Conservation (phyloP, 257 asterid genomes). For the Penstemon eatonii region DNA sequence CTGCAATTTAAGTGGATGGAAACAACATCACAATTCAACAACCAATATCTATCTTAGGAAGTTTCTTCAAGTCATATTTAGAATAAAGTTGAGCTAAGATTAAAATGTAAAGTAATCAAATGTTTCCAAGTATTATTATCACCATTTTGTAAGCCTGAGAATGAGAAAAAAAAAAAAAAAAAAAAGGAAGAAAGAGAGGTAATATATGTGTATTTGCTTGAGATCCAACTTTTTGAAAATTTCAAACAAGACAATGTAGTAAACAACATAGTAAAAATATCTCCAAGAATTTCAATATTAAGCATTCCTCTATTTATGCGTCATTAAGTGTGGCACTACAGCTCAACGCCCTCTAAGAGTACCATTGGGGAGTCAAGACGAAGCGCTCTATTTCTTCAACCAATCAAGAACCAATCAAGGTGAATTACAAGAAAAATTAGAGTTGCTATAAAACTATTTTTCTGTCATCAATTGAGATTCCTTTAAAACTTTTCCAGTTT, state of each 20-base stretch:
- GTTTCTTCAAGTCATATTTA: background rate
- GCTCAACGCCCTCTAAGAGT: too few species aligned
- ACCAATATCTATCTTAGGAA: background rate
- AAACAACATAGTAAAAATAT: too few species aligned
- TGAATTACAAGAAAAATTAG: background rate
- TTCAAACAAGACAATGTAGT: too few species aligned
- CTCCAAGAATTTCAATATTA: too few species aligned
- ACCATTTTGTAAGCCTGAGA: background rate
- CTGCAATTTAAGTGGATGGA: constrained; percentile 39
- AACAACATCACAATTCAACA: background rate
- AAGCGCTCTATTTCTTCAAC: too few species aligned
- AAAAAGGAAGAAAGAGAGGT: background rate
- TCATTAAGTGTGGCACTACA: too few species aligned
- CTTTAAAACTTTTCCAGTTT: too few species aligned
- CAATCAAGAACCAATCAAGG: background rate
- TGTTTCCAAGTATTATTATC: background rate
- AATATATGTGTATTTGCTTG: too few species aligned
- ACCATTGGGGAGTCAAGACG: too few species aligned
- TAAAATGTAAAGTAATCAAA: background rate
- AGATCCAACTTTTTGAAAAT: background rate
- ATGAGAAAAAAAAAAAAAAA: too few species aligned
- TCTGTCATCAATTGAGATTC: too few species aligned
- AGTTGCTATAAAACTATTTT: background rate
- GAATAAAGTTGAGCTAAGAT: background rate
- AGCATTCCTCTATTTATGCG: too few species aligned